Percentiles rank a stretch among this genome's conserved stretches.
Conservation (phyloP, 352 stramenopile species). For the Phytopythium vexans region DNA sequence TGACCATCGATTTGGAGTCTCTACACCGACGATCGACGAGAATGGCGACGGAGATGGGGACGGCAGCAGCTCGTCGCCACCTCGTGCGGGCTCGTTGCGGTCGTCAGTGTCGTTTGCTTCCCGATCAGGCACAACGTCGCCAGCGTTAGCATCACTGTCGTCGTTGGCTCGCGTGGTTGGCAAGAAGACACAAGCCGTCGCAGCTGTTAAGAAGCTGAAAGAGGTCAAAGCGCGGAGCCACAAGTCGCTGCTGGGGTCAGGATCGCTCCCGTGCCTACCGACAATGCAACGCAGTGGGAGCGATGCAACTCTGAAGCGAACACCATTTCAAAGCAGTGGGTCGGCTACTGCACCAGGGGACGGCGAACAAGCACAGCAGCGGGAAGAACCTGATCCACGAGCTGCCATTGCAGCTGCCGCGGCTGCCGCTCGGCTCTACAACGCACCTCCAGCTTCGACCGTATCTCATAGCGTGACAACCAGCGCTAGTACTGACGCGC, state of each 20-base stretch:
- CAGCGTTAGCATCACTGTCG: not conserved
- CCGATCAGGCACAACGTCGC: not conserved
- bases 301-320: not conserved
- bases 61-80: not conserved
- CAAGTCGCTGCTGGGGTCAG: not conserved
- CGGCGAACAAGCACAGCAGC: constrained; percentile 5
- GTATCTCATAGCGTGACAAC: not conserved
- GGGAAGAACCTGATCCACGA: constrained; percentile 6
- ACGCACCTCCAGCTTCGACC: constrained; percentile 3
- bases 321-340: not conserved
- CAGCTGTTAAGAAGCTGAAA: constrained; percentile 3
- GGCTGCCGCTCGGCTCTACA: constrained; percentile 31
- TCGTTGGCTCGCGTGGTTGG: constrained; percentile 5
- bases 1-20: not conserved
- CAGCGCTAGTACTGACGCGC: too few species aligned
- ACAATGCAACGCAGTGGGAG: not conserved
- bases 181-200: constrained; percentile 1
- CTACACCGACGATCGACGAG: too few species aligned
- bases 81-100: not conserved
- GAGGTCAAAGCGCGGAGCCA: not conserved
- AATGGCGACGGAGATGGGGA: too few species aligned
- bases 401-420: constrained; percentile 26
- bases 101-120: too few species aligned
- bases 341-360: constrained; percentile 3
- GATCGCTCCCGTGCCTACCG: constrained; percentile 4